These are phyloP conservation scores for Pyrenochaeta sp. DNA, from an alignment of 2,329 filamentous ascomycete genomes.

Conservation along the genomic window DNA sequence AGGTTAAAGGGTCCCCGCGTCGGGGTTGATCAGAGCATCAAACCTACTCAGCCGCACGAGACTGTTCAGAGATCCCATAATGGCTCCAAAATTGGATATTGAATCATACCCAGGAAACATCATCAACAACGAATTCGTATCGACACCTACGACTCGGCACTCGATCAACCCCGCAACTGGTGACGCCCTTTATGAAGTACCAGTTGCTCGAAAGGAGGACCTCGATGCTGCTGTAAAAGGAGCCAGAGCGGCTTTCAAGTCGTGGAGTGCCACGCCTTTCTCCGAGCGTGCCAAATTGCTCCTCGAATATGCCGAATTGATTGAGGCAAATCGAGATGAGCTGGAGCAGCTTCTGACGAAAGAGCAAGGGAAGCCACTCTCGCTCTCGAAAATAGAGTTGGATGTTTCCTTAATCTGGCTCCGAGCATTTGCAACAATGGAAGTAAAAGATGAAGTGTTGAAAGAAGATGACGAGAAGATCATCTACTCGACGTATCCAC, in stretches of 20 bases:
- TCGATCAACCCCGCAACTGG: conserved; percentile 60
- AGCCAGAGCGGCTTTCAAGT: conserved; percentile 53
- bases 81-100: conserved; percentile 1
- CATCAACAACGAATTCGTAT: conserved; percentile 56
- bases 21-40: too few relatives aligned
- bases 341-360: conserved; percentile 29
- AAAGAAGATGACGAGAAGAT: conserved; percentile 52
- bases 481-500: conserved; percentile 52
- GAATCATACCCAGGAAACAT: conserved; percentile 49
- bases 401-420: conserved; percentile 31
- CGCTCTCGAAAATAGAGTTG: conserved; percentile 25
- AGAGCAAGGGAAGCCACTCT: conserved; percentile 36
- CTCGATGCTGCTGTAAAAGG: conserved; percentile 57
- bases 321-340: conserved; percentile 26
- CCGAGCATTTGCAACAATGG: conserved; percentile 40
- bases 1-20: too few relatives aligned
- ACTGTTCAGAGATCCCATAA: background rate
- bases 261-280: conserved; percentile 47
- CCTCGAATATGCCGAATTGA: conserved; percentile 25
- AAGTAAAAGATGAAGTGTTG: conserved; percentile 46
- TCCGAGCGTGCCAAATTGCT: conserved; percentile 26
- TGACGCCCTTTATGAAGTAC: conserved; percentile 56
- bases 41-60: too few relatives aligned
- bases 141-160: conserved; percentile 53
- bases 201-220: conserved; percentile 55